Percentiles rank a stretch among this genome's conserved stretches.
phyloP scores from a whole-genome alignment of 768 basidiomycete species.

The Tubosaeta brunneosetosa region DNA sequence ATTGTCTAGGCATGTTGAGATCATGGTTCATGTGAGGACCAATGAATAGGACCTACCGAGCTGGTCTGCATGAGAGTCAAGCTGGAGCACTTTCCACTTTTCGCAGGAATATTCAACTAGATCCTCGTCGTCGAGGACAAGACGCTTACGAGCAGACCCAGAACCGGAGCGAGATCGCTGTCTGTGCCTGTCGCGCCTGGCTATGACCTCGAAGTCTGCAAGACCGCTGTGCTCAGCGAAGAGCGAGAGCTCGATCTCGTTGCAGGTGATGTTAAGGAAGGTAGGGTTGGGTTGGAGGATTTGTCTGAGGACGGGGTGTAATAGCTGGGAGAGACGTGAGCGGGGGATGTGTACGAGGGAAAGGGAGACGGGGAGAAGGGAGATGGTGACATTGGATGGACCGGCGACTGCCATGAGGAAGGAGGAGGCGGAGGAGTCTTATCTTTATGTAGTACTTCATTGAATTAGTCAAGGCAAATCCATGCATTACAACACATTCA shows the following conservation, averaged over 20 bases:
- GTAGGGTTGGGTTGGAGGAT: constrained; percentile 61
- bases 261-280: constrained; percentile 74
- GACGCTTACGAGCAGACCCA: constrained; percentile 23
- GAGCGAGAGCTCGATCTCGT: constrained; percentile 72
- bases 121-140: constrained; percentile 35
- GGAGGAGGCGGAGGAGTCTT: constrained; percentile 8
- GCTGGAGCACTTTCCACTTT: constrained; percentile 74
- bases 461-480: neutral
- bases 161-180: constrained; percentile 42
- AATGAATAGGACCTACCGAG: constrained; percentile 43
- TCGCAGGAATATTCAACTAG: constrained; percentile 65
- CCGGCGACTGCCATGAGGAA: constrained; percentile 21
- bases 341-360: constrained; percentile 74
- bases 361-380: constrained; percentile 66
- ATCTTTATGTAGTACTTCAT: constrained; percentile 6
- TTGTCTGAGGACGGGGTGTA: constrained; percentile 61
- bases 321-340: constrained; percentile 53
- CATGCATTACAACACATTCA: constrained; percentile 4
- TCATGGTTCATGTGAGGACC: neutral
- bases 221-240: constrained; percentile 60
- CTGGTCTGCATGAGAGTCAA: constrained; percentile 72
- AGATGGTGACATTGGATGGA: constrained; percentile 48
- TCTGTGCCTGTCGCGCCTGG: constrained; percentile 50
- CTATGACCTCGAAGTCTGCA: constrained; percentile 57
- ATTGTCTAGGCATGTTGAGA: constrained; percentile 40